Evolutionary conservation across 208 protist species (phyloP).

Genomic region (Willaertia magna): DNA sequence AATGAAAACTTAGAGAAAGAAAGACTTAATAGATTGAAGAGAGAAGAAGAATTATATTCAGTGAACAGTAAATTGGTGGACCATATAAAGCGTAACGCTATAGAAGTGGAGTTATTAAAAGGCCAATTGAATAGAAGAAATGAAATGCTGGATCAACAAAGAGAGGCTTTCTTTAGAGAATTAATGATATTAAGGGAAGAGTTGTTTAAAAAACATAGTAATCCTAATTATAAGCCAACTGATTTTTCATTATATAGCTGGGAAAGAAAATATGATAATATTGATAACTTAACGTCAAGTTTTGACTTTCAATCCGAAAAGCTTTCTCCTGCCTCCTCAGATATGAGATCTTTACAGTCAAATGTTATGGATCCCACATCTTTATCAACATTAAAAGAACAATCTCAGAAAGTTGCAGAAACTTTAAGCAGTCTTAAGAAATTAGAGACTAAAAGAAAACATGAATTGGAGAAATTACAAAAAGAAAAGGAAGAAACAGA

Average conservation of each 20-base stretch:
- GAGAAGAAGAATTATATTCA: background rate
- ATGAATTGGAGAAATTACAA: background rate
- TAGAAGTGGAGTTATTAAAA: background rate
- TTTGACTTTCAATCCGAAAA: too few relatives aligned
- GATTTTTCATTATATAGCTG: background rate
- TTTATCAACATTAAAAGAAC: background rate
- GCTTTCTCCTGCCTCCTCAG: background rate
- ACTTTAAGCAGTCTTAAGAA: background rate
- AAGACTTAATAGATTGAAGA: background rate
- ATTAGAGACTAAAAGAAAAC: background rate
- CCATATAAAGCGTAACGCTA: background rate
- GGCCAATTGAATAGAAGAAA: background rate
- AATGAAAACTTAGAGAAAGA: background rate
- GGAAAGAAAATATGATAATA: background rate
- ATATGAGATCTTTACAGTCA: background rate
- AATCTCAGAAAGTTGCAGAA: background rate
- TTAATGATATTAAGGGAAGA: background rate
- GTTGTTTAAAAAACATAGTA: background rate
- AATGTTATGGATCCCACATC: background rate
- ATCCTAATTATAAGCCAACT: background rate
- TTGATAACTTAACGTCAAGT: too few relatives aligned
- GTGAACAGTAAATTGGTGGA: background rate
- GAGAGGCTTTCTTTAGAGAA: background rate
- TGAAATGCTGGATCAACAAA: background rate
- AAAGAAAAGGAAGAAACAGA: background rate